Conservation (phyloP, 495 filamentous ascomycete species). For the Penicillium cataractarum region DNA sequence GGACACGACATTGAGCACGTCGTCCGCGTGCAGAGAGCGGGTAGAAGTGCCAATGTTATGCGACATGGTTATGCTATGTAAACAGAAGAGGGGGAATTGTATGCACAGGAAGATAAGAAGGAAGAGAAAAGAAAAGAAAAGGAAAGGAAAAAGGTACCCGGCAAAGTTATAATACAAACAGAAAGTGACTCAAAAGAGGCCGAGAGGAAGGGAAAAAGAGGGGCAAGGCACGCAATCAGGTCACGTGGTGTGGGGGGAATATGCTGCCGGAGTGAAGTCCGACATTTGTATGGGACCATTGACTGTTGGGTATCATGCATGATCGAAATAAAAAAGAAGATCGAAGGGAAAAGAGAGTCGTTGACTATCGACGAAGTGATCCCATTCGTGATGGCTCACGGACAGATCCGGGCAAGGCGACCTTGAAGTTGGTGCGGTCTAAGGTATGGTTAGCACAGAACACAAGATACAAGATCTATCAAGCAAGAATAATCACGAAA, state of each 20-base stretch:
- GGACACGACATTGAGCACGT: slow-evolving; percentile 67
- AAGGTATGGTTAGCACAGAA: slow-evolving; percentile 12
- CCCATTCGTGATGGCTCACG: slow-evolving; percentile 52
- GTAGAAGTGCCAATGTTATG: slow-evolving; percentile 55
- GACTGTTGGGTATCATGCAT: slow-evolving; percentile 10
- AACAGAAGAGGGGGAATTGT: slow-evolving; percentile 25
- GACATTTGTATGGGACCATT: background rate
- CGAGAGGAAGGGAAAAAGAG: slow-evolving; percentile 8
- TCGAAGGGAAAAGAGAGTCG: background rate
- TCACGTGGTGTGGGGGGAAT: slow-evolving; percentile 28
- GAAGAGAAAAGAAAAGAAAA: background rate
- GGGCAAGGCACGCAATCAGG: slow-evolving; percentile 22
- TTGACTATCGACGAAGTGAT: slow-evolving; percentile 49
- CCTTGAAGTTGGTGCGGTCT: slow-evolving; percentile 54
- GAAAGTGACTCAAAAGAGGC: no score
- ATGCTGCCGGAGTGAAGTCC: background rate
- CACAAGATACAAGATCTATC: background rate
- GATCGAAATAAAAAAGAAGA: slow-evolving; percentile 1
- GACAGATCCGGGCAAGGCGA: slow-evolving; percentile 50
- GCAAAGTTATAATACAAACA: slow-evolving; percentile 29
- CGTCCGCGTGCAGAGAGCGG: slow-evolving; percentile 84
- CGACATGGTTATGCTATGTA: slow-evolving; percentile 37
- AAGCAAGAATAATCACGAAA: background rate
- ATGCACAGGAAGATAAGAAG: slow-evolving; percentile 29
- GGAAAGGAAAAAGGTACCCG: background rate